A percentile compares a stretch with the other conserved stretches of the same genome.
These are phyloP conservation scores for Ogataea naganishii DNA, from an alignment of 805 yeast species.

Conservation along the genomic window DNA sequence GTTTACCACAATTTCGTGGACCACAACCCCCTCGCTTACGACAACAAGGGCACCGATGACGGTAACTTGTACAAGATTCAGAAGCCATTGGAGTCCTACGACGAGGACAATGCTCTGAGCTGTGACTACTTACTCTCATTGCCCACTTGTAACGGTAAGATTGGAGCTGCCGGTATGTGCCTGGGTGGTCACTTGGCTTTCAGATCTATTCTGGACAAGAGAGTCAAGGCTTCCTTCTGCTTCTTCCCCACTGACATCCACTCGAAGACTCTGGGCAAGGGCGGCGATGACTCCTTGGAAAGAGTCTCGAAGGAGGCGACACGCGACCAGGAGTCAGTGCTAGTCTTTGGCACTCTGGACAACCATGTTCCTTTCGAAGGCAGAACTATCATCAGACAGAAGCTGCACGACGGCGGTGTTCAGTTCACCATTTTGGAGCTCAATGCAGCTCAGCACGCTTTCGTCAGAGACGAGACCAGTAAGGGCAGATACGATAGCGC, in stretches of 20 bases:
- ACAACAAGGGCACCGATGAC: slow-evolving; percentile 62
- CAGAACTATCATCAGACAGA: slow-evolving; percentile 58
- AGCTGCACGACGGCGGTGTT: slow-evolving; percentile 48
- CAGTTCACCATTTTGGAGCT: slow-evolving; percentile 66
- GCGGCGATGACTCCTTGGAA: slow-evolving; percentile 58
- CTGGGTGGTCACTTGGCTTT: slow-evolving; percentile 78
- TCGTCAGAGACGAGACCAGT: slow-evolving; percentile 68
- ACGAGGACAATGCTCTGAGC: slow-evolving; percentile 60
- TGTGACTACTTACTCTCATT: slow-evolving; percentile 52
- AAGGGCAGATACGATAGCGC: slow-evolving; percentile 84
- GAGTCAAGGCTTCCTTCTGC: slow-evolving; percentile 61
- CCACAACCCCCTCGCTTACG: slow-evolving; percentile 60
- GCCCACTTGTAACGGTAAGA: slow-evolving; percentile 58
- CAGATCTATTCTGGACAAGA: slow-evolving; percentile 54
- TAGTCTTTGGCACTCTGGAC: slow-evolving; percentile 73
- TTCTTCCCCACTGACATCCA: slow-evolving; percentile 82
- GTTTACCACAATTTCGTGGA: slow-evolving; percentile 65
- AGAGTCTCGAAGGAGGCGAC: slow-evolving; percentile 43
- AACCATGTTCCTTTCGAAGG: slow-evolving; percentile 77
- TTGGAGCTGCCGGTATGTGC: slow-evolving; percentile 85
- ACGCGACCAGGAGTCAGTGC: slow-evolving; percentile 46
- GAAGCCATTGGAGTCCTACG: slow-evolving; percentile 64
- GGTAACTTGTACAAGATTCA: slow-evolving; percentile 61
- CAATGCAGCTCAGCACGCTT: slow-evolving; percentile 78
- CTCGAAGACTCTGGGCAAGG: slow-evolving; percentile 54